Conservation (phyloP, 805 yeast species). For the Cyberlindnera maclurae region DNA sequence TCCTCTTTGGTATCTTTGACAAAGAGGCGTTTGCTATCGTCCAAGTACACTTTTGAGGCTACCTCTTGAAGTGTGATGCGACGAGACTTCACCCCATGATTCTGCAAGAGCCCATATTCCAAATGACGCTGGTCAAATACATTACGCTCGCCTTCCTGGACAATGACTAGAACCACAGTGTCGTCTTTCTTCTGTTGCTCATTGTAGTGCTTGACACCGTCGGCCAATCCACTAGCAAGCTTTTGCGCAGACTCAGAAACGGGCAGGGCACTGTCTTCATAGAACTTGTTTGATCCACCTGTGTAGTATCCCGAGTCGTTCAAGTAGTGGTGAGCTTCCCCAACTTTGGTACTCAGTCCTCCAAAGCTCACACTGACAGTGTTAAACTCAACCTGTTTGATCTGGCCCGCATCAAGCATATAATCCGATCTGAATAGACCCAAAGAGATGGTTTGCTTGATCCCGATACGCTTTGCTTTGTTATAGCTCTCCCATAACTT, state of each 20-base stretch:
- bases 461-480: constrained; percentile 39
- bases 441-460: constrained; percentile 59
- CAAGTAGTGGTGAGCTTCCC: constrained; percentile 63
- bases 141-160: constrained; percentile 82
- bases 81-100: constrained; percentile 50
- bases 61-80: constrained; percentile 66
- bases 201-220: constrained; percentile 55
- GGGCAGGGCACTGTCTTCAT: constrained; percentile 47
- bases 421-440: constrained; percentile 92
- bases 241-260: constrained; percentile 55
- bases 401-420: constrained; percentile 47
- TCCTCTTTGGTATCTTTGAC: constrained; percentile 54
- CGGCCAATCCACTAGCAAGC: constrained; percentile 63
- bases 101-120: constrained; percentile 59
- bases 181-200: constrained; percentile 21
- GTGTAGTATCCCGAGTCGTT: constrained; percentile 53
- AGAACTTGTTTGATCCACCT: constrained; percentile 33
- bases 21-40: constrained; percentile 39
- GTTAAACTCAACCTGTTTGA: constrained; percentile 94
- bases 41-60: constrained; percentile 32
- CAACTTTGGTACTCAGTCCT: constrained; percentile 76
- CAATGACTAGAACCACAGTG: constrained; percentile 64
- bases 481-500: constrained; percentile 57
- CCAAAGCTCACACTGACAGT: constrained; percentile 95
- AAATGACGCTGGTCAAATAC: constrained; percentile 85